Evolutionary conservation across 176 grass and related monocot genomes (phyloP).

Genomic region (Echinochloa phyllopogon): DNA sequence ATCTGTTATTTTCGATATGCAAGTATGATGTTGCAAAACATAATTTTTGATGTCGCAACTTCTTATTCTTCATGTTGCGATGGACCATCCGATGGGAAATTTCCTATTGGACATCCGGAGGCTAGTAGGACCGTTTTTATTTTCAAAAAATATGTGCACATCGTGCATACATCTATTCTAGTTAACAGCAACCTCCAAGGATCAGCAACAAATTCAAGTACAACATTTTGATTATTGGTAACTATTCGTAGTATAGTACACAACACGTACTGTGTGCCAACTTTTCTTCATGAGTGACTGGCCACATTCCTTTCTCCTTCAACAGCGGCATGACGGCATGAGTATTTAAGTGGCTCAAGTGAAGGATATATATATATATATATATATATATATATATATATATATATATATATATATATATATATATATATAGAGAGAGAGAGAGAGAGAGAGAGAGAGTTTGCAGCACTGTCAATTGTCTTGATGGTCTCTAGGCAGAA

Average conservation of each 20-base stretch:
- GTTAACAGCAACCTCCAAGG: not conserved
- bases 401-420: not conserved
- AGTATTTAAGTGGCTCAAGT: not conserved
- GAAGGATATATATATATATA: not conserved
- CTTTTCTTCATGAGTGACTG: not conserved
- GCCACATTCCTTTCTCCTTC: not conserved
- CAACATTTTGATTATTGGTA: not conserved
- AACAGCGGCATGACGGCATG: not conserved
- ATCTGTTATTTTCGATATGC: no score
- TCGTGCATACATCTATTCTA: no score
- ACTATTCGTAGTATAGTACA: not conserved
- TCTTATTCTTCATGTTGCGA: no score
- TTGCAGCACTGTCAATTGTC: not conserved
- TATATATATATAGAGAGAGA: not conserved
- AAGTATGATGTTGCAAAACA: no score
- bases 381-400: not conserved
- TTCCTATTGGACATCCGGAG: no score
- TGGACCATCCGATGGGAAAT: no score
- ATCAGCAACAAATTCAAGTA: not conserved
- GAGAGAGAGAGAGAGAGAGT: no score
- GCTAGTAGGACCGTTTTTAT: no score
- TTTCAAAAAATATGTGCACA: no score
- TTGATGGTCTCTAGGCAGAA: not conserved
- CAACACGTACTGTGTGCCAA: not conserved
- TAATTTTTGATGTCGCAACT: no score